Evolutionary conservation across 169 alveolate species (phyloP).

Genomic region (Ichthyophthirius multifiliis): DNA sequence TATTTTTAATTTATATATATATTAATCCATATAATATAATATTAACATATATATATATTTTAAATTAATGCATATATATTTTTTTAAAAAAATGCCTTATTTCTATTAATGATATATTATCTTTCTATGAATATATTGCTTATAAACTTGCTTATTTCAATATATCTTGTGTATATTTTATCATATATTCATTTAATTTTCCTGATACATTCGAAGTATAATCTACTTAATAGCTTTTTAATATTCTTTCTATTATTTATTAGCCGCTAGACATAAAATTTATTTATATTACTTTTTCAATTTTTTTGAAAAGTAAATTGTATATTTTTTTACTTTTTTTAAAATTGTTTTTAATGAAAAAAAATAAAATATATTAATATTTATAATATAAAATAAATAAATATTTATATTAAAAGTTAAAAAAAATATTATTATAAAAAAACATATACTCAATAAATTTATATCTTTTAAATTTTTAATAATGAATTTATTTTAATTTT

Average conservation of each 20-base stretch:
- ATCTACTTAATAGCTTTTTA: not conserved
- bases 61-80: not conserved
- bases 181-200: not conserved
- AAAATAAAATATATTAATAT: no score
- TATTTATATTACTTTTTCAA: no score
- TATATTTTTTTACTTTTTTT: no score
- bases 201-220: not conserved
- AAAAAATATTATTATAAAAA: no score
- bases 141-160: not conserved
- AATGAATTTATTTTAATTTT: no score
- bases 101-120: not conserved
- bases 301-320: no score
- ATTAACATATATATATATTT: not conserved
- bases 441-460: no score
- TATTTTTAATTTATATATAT: not conserved
- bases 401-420: no score
- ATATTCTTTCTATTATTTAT: not conserved
- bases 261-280: constrained; percentile 7
- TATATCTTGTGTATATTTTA: not conserved
- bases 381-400: no score
- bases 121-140: not conserved
- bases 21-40: not conserved
- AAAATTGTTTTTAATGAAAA: no score
- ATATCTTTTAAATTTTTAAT: no score
- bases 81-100: no score